Base-by-base conservation (phyloP, 2,329 filamentous ascomycete species). In the Botryotinia convoluta region DNA sequence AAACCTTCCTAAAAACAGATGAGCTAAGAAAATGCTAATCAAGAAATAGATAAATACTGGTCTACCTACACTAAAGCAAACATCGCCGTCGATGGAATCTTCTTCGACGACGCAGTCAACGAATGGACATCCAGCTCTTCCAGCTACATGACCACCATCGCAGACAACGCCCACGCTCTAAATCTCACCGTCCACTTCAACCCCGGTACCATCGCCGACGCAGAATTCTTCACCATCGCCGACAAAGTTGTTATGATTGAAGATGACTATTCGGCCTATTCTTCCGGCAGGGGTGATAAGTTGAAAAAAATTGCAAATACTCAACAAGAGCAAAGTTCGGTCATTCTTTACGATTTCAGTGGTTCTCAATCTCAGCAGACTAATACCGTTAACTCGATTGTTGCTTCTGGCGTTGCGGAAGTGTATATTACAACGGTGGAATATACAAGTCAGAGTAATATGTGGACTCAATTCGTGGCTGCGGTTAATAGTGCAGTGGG, bases 31-130 rank as follows among this genome's bases (percentile, higher is more conserved):
- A 8, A 29, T 9, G 29, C 16, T 48, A 32, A 45, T n/a, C 3
- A 32, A 9, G 4, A 29, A 5, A 37, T 37, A 72, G 71, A 73
- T 42, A 69, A 69, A 32, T 70, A 73, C 67, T 73, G 65, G 72
- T 73, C 72, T 10, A 73, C 65, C 1, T 70, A 73, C 20, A 73
- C 65, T 16, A 12, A 57, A 35, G 26, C 12, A 2, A 37, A 73
- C 18, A 73, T 71, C 16, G n/a, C 32, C 0, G 2, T 73, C 8
- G 39, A 59, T 29, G 65, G 72, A 14, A 69, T 73, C 22, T 73
- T 73, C 45, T 73, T 63, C 59, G 65, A 73, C 20, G 59, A 73
- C 32, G 44, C 45, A 20, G n/a, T 73, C n/a, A 51, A 35, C 8
- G 14, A n/a, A 4, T 73, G 65, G 65, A 57, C 57, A 14, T 16